Evolutionary conservation across 345 rosid species (phyloP), one percentile per base, ranked within the genome.

Genomic region (Euphorbia peplus): DNA sequence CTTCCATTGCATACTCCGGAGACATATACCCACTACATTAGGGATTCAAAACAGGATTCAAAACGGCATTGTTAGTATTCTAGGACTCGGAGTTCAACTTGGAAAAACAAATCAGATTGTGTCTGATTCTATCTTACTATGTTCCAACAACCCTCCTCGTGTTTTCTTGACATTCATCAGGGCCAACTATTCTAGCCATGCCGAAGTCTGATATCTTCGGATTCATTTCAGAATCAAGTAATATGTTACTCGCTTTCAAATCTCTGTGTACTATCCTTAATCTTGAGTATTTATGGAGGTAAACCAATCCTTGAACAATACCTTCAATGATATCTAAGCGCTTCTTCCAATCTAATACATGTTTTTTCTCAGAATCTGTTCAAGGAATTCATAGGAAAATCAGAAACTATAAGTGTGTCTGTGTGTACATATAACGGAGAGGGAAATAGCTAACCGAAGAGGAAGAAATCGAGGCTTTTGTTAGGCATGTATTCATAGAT

Each of bases 11-110:
- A 48, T 74, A 68, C 24, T 74, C 73, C 3, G 78, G 78, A 4
- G 78, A 50, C 70, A 74, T 74, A 15, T 74, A 74, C 7, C 73
- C 78, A 21, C 78, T 74, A 59, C 46, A 60, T n/a, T 35, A n/a
- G n/a, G n/a, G 16, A 35, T 37, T n/a, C n/a, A n/a, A n/a, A n/a
- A n/a, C n/a, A n/a, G n/a, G 5, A 60, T 37, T 60, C 21, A 6
- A 60, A 39, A 39, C 42, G 11, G 9, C 42, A 39, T 39, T 39
- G 11, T 39, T 39, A 39, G 42, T 1, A 35, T 35, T 21, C 28
- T 67, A 60, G 13, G 24, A 60, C 19, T 60, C 32, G 12, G 13
- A 60, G 16, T 19, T 39, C 42, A 39, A 39, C 42, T 4, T 8
- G 6, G 1, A 8, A 4, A 39, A 39, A 8, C 8, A 5, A 5